A percentile compares a stretch with the other conserved stretches of the same genome.
These are phyloP conservation scores for Eutrema japonicum DNA, from an alignment of 345 rosid genomes.

Conservation along the genomic window DNA sequence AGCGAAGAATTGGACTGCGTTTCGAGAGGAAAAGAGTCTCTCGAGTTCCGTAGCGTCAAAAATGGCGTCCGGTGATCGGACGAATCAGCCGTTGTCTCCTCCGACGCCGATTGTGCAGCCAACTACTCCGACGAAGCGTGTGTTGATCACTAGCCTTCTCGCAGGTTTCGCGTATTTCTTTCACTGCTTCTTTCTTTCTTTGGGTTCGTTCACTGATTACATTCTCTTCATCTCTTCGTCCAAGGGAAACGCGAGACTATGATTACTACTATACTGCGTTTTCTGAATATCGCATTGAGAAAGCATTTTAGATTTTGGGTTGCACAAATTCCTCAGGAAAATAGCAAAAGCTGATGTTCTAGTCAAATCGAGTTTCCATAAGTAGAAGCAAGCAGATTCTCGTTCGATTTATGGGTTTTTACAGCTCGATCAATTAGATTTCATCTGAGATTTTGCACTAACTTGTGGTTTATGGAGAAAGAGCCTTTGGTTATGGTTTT, in stretches of 20 bases:
- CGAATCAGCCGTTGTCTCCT: conserved; percentile 25
- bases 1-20: conserved; percentile 7
- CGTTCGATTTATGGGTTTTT: conserved; percentile 1
- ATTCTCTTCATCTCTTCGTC: neutral
- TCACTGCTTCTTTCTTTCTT: conserved; percentile 14
- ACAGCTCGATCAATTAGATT: neutral
- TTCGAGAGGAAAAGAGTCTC: conserved; percentile 6
- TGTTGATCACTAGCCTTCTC: conserved; percentile 60
- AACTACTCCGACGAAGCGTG: conserved; percentile 58
- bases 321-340: neutral
- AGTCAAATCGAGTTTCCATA: neutral
- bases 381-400: neutral
- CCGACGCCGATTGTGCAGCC: conserved; percentile 42
- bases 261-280: neutral
- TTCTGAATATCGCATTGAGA: neutral
- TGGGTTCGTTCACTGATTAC: neutral
- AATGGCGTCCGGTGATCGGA: conserved; percentile 49
- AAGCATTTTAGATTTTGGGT: neutral
- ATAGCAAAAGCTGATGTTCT: neutral
- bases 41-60: conserved; percentile 15
- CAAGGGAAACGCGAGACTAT: neutral
- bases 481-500: neutral
- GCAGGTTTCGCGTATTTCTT: conserved; percentile 55
- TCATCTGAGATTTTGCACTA: neutral
- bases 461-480: neutral